Conservation (phyloP, 108 stramenopile species). For the Conticribra guillardii region DNA sequence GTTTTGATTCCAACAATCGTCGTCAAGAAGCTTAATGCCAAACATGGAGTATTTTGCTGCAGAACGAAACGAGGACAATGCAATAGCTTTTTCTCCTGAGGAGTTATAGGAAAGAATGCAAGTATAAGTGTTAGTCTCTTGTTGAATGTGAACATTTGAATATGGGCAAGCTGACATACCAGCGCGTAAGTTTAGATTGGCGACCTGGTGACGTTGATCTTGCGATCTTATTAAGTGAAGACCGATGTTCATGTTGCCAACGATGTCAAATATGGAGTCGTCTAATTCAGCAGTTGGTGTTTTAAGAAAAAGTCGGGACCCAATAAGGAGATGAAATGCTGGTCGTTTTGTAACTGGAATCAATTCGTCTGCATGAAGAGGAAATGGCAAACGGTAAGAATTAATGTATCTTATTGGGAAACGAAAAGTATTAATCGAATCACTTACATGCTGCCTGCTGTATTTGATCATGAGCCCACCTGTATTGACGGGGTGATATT, state of each 20-base stretch:
- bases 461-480: conserved; percentile 26
- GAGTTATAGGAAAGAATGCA: neutral
- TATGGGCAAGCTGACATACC: neutral
- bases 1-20: conserved; percentile 5
- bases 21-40: conserved; percentile 18
- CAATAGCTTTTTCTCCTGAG: conserved; percentile 27
- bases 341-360: too few species aligned
- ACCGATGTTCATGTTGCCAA: conserved; percentile 30
- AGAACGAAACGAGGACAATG: conserved; percentile 16
- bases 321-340: conserved; percentile 22
- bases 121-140: neutral
- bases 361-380: too few species aligned
- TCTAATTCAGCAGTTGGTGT: conserved; percentile 14
- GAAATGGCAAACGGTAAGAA: too few species aligned
- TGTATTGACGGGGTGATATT: neutral
- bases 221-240: conserved; percentile 8
- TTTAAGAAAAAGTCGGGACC: neutral
- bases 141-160: neutral
- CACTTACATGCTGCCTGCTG: conserved; percentile 29
- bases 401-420: too few species aligned
- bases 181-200: conserved; percentile 21
- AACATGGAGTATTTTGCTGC: conserved; percentile 25
- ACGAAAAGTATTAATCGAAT: too few species aligned
- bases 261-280: conserved; percentile 22
- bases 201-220: conserved; percentile 14